Percentiles rank a stretch among this genome's conserved stretches.
Conservation (phyloP, 2,329 filamentous ascomycete species). For the Coleophoma eucalyptorum region DNA sequence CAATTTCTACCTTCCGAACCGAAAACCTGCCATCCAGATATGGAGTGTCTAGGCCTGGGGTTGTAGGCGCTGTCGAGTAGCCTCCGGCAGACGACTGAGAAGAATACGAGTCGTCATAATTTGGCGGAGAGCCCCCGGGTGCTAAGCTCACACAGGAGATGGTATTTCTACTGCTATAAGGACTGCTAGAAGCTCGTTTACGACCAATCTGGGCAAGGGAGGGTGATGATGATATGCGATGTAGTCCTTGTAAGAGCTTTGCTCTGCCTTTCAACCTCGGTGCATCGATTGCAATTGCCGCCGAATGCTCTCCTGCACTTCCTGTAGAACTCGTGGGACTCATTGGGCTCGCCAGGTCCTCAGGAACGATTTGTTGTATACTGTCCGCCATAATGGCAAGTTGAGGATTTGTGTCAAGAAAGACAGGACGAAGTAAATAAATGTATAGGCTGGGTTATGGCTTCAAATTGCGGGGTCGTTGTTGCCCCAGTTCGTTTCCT, state of each 20-base stretch:
- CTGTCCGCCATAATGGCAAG: slow-evolving; percentile 11
- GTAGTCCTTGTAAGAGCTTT: slow-evolving; percentile 24
- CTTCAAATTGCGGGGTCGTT: too few relatives aligned
- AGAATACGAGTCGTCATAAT: slow-evolving; percentile 20
- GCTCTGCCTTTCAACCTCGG: slow-evolving; percentile 25
- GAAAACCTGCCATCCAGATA: slow-evolving; percentile 17
- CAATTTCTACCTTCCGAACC: slow-evolving; percentile 15
- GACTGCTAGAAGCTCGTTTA: slow-evolving; percentile 24
- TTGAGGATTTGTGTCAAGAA: too few relatives aligned
- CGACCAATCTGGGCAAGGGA: slow-evolving; percentile 24
- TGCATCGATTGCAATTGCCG: slow-evolving; percentile 20
- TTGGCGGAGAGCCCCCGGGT: slow-evolving; percentile 18
- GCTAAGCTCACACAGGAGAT: slow-evolving; percentile 27
- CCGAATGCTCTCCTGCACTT: slow-evolving; percentile 14
- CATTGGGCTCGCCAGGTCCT: too few relatives aligned
- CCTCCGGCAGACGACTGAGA: slow-evolving; percentile 16
- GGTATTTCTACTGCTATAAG: slow-evolving; percentile 22
- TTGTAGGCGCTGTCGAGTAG: slow-evolving; percentile 26
- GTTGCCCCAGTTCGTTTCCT: too few relatives aligned
- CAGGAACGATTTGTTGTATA: not conserved
- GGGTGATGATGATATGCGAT: slow-evolving; percentile 30
- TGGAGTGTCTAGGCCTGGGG: slow-evolving; percentile 21
- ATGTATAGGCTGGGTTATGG: too few relatives aligned
- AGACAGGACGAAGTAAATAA: too few relatives aligned
- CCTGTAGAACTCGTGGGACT: too few relatives aligned